Conservation (phyloP, 1,284 basidiomycete species). For the Xerocomus nothofagi region DNA sequence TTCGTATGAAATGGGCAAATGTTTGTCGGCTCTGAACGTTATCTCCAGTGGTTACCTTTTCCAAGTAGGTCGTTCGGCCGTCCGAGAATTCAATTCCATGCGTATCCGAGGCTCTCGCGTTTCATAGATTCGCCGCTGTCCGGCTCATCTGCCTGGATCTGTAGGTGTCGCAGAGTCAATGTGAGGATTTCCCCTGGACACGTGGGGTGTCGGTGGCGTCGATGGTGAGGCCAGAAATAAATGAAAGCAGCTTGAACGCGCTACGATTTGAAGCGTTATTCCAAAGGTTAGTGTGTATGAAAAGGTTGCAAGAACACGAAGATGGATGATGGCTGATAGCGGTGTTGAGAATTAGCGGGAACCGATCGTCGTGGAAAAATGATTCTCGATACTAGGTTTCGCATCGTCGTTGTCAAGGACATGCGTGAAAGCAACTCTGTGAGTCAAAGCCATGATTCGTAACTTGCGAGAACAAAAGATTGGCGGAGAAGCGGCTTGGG, state of each 20-base stretch:
- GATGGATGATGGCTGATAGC: neutral
- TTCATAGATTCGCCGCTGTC: neutral
- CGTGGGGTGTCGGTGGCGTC: neutral
- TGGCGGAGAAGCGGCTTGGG: neutral
- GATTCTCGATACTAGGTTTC: neutral
- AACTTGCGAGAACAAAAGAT: neutral
- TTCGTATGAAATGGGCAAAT: neutral
- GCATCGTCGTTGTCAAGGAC: slow-evolving; percentile 15
- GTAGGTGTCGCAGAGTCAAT: neutral
- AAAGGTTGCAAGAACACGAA: too few relatives aligned
- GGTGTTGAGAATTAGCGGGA: slow-evolving; percentile 1
- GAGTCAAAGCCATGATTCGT: neutral
- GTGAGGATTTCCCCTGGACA: neutral
- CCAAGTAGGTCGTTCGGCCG: neutral
- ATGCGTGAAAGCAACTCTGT: slow-evolving; percentile 9
- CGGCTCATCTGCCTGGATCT: neutral
- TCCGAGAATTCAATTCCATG: slow-evolving; percentile 1
- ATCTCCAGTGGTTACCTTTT: slow-evolving; percentile 13
- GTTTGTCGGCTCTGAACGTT: slow-evolving; percentile 19
- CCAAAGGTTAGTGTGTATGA: neutral
- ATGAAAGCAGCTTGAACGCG: neutral
- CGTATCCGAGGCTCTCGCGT: neutral
- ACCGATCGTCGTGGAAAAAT: slow-evolving; percentile 24
- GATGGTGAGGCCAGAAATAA: neutral
- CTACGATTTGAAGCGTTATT: neutral